Base-by-base conservation (phyloP, 148 eudicot genomes). In the Chenopodium berlandieri region DNA sequence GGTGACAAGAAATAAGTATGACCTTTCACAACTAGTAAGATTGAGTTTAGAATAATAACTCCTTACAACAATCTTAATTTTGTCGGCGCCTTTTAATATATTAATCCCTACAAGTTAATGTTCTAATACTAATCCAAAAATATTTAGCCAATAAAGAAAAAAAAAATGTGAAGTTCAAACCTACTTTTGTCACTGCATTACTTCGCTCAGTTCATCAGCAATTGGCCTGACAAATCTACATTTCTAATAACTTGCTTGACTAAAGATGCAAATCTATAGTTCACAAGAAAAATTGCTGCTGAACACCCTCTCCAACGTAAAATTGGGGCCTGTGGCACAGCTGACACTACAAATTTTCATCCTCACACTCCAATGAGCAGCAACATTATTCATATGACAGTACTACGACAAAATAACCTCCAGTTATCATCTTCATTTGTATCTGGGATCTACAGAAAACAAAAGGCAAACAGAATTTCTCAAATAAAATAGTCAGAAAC, bases 391-490 rank as follows among this genome's bases (percentile, higher is more conserved):
- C 1, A 22, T 58, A 62, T 12, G 48, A 11, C 68, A 62, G 81
- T 31, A 78, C 20, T 16, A 8, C 62, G 32, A 23, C 48, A 16
- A 40, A 63, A 23, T 44, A 40, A n/a, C 34, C 34, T 58, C 62
- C 74, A 12, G 20, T 9, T 17, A 30, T 13, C 72, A 5, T 40
- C 3, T 54, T 30, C 52, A 40, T 12, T 23, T 54, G 48, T 3
- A 62, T 52, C 34, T 22, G 27, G 54, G 47, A 81, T 82, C 84
- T 82, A 76, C 84, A 82, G 67, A 40, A 54, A 69, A 11, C 65
- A 30, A 47, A 63, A 34, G 27, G 56, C 32, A 63, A 73, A 80
- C 75, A n/a, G 34, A 22, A 75, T n/a, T 23, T 75, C 75, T 66
- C 75, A 81, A 44, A 81, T 50, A 48, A 75, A 4, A 32, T 73